Base-by-base conservation (phyloP, 768 basidiomycete genomes). In the Phaffia tasmanica region DNA sequence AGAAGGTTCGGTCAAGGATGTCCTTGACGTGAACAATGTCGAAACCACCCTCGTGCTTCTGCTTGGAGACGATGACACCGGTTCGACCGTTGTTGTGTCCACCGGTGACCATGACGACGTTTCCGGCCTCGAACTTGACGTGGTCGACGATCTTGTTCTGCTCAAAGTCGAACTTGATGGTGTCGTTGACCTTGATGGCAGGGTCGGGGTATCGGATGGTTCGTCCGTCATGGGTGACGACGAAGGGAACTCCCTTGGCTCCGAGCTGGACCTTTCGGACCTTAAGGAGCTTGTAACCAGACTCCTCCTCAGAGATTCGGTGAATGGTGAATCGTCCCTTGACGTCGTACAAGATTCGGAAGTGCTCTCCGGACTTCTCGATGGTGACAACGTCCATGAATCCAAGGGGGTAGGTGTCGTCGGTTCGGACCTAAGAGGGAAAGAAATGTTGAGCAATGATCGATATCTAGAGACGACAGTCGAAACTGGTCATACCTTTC, bases 141-240 rank as follows among this genome's bases (percentile, higher is more conserved):
- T 84, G 89, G 75, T 93, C 80, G 69, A 75, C 83, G 77, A 99
- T 92, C 82, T 97, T 95, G 79, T 83, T 83, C 79, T 90, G 86
- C 78, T 90, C 88, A 70, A 99, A 81, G 79, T 98, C 95, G 77
- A 87, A 98, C 79, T 90, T 95, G 79, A 98, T 85, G 62, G 92
- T 91, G 81, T 98, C 95, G 83, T 98, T 94, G 78, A 89, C 90
- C 74, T 82, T 84, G 84, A 99, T 91, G 73, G 79, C 78, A 35
- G 95, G 95, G 79, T 99, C 95, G 72, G 95, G 94, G 81, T 97
- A 99, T 70, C 95, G 93, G 81, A 99, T 98, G 71, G 95, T 99
- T 77, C 95, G 91, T 62, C 95, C 95, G 75, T 99, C 95, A 81
- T 99, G 95, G 72, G 94, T 97, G 79, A 97, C 89, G 72, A 99